Evolutionary conservation across 129 eudicot species (phyloP), one percentile per base, ranked within the genome.

Genomic region (Helichrysum umbraculigerum): DNA sequence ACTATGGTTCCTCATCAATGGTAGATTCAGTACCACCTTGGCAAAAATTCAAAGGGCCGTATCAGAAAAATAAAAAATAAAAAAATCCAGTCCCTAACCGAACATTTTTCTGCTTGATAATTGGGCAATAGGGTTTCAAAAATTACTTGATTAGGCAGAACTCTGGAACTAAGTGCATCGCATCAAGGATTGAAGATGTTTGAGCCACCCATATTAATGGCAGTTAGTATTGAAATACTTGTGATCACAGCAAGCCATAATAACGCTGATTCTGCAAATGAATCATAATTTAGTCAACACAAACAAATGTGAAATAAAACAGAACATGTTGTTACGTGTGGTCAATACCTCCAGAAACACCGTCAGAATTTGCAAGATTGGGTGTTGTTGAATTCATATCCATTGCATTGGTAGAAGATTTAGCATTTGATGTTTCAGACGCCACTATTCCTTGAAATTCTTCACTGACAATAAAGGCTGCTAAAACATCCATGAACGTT

Each of bases 391-490:
- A 33, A 35, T 32, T 68, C 7, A 79, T 61, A 54, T 65, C 71
- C 4, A 71, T 32, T 50, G 66, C 72, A 66, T 73, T 70, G 69
- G 61, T 76, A 5, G 68, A 70, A 71, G 81, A 62, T 82, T 81
- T 88, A 35, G 77, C 41, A 65, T 42, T 79, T 47, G 80, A 79
- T 39, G 96, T 78, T 75, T 93, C 98, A n/a, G 98, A 93, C 39
- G 94, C 81, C 58, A 90, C 92, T 25, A 93, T 93, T 56, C 98
- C 96, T 75, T 83, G 96, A 76, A 93, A 93, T 79, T 93, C 98
- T 81, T 93, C 98, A 56, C 98, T 93, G 62, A 90, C 90, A 66
- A 93, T 80, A 60, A 90, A 76, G 10, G 98, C 98, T 44, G 96
- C 92, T 79, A 93, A 81, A 66, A 83, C 94, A 80, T 90, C 92